Conservation (phyloP, 139 green algal genomes). For the Chloropicon primus region DNA sequence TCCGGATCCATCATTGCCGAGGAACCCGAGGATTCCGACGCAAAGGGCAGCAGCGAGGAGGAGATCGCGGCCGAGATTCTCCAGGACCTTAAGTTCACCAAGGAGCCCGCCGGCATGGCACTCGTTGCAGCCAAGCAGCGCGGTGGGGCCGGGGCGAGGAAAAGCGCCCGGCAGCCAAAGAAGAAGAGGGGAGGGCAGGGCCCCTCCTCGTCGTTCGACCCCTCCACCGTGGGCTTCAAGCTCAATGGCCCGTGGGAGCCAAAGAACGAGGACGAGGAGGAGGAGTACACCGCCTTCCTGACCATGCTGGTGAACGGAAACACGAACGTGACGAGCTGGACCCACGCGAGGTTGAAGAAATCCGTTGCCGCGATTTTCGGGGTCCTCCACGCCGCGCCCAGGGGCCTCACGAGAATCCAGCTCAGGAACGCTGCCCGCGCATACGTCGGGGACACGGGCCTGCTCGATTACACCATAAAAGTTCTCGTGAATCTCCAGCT, state of each 20-base stretch:
- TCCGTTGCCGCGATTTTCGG: neutral
- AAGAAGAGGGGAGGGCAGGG: neutral
- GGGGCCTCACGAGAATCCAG: neutral
- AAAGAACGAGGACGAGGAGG: neutral
- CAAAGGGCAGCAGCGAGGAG: neutral
- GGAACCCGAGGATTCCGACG: too few species aligned
- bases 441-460: neutral
- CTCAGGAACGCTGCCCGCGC: neutral
- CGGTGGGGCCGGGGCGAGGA: neutral
- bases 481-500: neutral
- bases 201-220: neutral
- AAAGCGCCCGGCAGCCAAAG: neutral
- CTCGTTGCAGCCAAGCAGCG: too few species aligned
- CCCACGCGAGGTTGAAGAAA: neutral
- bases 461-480: neutral
- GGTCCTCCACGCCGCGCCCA: neutral
- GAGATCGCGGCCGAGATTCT: neutral
- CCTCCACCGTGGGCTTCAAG: neutral
- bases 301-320: neutral
- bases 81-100: neutral
- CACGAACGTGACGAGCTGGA: neutral
- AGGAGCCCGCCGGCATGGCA: neutral
- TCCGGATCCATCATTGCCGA: neutral
- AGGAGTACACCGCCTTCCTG: neutral
- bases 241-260: neutral